phyloP scores from a whole-genome alignment of 371 early-diverging fungal genomes.

The Mortierella sp. region DNA sequence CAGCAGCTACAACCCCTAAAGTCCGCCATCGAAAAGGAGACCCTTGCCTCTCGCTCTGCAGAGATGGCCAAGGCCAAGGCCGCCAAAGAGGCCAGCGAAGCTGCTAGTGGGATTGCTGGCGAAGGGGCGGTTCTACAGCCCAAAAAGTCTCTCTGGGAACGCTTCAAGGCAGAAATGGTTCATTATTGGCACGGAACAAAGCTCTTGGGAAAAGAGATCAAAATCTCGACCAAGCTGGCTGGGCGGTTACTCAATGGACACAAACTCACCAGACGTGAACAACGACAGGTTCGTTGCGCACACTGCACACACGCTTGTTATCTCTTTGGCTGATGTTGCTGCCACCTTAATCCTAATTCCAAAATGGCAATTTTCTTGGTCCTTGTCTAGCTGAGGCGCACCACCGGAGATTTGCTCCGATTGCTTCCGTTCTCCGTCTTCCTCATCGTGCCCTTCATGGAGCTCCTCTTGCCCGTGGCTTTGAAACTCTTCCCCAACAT shows the following conservation, averaged over 20 bases:
- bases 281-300: constrained; percentile 74
- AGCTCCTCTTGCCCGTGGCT: constrained; percentile 91
- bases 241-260: constrained; percentile 81
- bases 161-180: constrained; percentile 89
- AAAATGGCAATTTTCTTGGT: too few species aligned
- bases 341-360: too few species aligned
- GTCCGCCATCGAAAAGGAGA: constrained; percentile 50
- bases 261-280: constrained; percentile 88
- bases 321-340: too few species aligned
- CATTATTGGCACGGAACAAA: constrained; percentile 98
- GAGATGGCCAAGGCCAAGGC: constrained; percentile 54
- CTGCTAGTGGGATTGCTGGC: constrained; percentile 37
- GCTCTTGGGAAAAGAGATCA: constrained; percentile 89
- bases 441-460: constrained; percentile 94
- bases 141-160: constrained; percentile 79
- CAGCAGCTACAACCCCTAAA: constrained; percentile 37
- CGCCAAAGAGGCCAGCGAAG: constrained; percentile 41
- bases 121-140: constrained; percentile 53
- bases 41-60: constrained; percentile 45
- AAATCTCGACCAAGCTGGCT: constrained; percentile 86
- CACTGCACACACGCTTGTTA: not conserved
- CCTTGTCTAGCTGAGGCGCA: constrained; percentile 75
- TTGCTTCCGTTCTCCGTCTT: constrained; percentile 94
- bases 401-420: constrained; percentile 87
- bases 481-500: constrained; percentile 96